phyloP scores from a whole-genome alignment of 208 protist species.

The Leishmania martiniquensis region DNA sequence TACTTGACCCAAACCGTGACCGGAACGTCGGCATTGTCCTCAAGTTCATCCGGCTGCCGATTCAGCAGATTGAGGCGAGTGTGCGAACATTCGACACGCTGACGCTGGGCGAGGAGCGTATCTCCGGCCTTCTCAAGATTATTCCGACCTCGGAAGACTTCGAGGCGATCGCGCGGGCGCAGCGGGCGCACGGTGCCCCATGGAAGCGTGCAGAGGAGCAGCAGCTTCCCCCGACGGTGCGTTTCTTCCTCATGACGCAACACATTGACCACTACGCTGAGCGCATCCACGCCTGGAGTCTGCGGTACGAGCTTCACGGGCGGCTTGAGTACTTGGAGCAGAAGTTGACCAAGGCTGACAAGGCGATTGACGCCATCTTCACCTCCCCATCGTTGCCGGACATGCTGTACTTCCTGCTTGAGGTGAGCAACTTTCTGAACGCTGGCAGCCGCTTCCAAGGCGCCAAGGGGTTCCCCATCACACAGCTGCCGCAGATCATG shows the following conservation, averaged over 20 bases:
- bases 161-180: conserved; percentile 44
- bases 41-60: conserved; percentile 76
- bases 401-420: conserved; percentile 61
- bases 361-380: conserved; percentile 50
- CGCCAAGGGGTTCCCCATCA: conserved; percentile 78
- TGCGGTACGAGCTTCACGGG: conserved; percentile 56
- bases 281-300: conserved; percentile 73
- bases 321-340: conserved; percentile 55
- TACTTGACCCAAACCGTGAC: conserved; percentile 65
- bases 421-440: conserved; percentile 84
- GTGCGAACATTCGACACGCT: conserved; percentile 78
- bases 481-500: conserved; percentile 68
- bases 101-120: conserved; percentile 71
- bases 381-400: conserved; percentile 50
- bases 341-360: conserved; percentile 46
- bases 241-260: conserved; percentile 81
- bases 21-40: conserved; percentile 79
- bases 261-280: conserved; percentile 72
- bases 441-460: conserved; percentile 69
- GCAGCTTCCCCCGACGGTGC: conserved; percentile 49
- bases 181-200: conserved; percentile 40
- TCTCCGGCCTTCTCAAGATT: conserved; percentile 63
- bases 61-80: conserved; percentile 72
- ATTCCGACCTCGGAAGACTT: conserved; percentile 71
- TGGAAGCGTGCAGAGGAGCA: conserved; percentile 52